phyloP scores from a whole-genome alignment of 257 asterid species.

The Scutellaria galericulata region DNA sequence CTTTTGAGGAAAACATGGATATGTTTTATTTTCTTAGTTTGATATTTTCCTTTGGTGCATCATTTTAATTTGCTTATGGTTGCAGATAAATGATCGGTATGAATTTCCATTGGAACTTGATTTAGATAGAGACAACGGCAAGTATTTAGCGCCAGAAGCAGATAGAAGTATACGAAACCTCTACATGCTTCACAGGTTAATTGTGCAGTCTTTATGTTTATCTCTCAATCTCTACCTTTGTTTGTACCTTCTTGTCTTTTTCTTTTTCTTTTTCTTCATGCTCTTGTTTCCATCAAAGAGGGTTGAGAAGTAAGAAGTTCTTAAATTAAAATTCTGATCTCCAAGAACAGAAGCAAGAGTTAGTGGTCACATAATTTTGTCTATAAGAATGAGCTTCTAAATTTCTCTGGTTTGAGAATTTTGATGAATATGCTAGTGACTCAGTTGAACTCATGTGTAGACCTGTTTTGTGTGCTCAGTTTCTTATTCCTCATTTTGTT shows the following conservation, averaged over 20 bases:
- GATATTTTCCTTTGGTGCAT: conserved; percentile 8
- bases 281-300: neutral
- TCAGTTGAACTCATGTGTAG: conserved; percentile 2
- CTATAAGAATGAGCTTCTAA: conserved; percentile 24
- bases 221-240: conserved; percentile 6
- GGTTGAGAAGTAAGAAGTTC: conserved; percentile 9
- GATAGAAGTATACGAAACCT: conserved; percentile 92
- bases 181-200: conserved; percentile 89
- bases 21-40: conserved; percentile 1
- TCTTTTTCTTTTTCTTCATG: neutral
- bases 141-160: conserved; percentile 93
- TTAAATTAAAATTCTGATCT: conserved; percentile 5
- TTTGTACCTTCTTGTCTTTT: conserved; percentile 5
- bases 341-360: conserved; percentile 16
- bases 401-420: conserved; percentile 22
- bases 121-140: conserved; percentile 88
- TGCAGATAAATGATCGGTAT: conserved; percentile 96
- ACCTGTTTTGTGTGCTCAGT: conserved; percentile 15
- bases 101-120: conserved; percentile 97
- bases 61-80: conserved; percentile 29
- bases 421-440: conserved; percentile 16
- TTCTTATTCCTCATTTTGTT: conserved; percentile 1
- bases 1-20: neutral
- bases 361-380: neutral
- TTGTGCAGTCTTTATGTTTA: conserved; percentile 18